Evolutionary conservation across 257 asterid species (phyloP).

Genomic region (Parsonsia alboflavescens): DNA sequence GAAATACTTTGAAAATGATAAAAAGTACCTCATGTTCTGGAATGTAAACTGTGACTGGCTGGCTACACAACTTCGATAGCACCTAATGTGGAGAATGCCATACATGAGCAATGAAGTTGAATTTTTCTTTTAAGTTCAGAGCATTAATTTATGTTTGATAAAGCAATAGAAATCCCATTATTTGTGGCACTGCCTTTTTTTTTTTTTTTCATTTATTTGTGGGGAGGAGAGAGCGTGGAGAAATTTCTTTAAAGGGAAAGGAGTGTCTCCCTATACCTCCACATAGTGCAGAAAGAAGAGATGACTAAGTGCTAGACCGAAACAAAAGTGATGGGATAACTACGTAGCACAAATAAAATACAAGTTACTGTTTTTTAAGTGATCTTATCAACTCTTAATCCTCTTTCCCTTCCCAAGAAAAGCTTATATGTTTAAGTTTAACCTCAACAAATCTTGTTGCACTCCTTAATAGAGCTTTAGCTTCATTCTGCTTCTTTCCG

Average conservation of each 20-base stretch:
- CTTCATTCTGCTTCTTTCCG: neutral
- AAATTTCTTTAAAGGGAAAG: neutral
- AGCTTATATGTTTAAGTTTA: neutral
- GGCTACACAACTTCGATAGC: slow-evolving; percentile 78
- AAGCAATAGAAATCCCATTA: neutral
- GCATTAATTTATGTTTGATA: neutral
- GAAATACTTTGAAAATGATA: slow-evolving; percentile 6
- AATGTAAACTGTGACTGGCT: slow-evolving; percentile 80
- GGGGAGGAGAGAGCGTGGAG: neutral
- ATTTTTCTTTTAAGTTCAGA: neutral
- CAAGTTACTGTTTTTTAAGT: neutral
- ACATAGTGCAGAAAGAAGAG: slow-evolving; percentile 3
- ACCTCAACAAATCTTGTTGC: neutral
- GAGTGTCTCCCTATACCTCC: neutral
- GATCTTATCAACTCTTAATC: neutral
- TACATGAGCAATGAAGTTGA: slow-evolving; percentile 3
- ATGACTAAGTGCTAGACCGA: neutral
- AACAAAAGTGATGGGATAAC: neutral
- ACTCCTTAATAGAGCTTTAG: neutral
- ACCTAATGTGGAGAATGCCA: slow-evolving; percentile 40
- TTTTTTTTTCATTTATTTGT: neutral
- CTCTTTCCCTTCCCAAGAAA: neutral
- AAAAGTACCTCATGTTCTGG: slow-evolving; percentile 84
- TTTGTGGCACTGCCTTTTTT: neutral
- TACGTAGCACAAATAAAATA: neutral